A percentile compares a stretch with the other conserved stretches of the same genome.
phyloP scores from a whole-genome alignment of 768 basidiomycete genomes.

The Boletus insuetus region DNA sequence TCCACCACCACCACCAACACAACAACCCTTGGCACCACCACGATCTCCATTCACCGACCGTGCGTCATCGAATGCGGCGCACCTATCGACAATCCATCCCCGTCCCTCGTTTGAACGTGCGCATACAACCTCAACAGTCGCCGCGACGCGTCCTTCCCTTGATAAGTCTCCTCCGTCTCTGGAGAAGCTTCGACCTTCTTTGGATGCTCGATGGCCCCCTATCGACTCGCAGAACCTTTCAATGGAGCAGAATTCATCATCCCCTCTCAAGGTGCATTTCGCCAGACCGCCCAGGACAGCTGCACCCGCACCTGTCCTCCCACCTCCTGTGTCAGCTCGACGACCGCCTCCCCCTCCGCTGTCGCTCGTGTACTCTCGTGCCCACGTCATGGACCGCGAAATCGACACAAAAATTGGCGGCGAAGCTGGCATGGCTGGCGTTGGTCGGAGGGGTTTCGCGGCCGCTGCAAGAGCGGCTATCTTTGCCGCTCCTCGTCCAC shows the following conservation, averaged over 20 bases:
- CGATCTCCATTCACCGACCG: slow-evolving; percentile 7
- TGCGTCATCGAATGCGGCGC: slow-evolving; percentile 9
- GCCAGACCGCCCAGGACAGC: slow-evolving; percentile 7
- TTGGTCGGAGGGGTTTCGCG: slow-evolving; percentile 78
- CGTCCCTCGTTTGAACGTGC: slow-evolving; percentile 17
- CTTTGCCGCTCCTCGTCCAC: slow-evolving; percentile 30
- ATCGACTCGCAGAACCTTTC: slow-evolving; percentile 8
- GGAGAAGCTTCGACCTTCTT: slow-evolving; percentile 15
- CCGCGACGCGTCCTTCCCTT: slow-evolving; percentile 14
- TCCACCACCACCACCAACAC: background rate
- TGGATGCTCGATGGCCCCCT: slow-evolving; percentile 16
- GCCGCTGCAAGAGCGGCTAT: slow-evolving; percentile 69
- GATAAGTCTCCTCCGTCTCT: slow-evolving; percentile 15
- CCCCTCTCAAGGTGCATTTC: background rate
- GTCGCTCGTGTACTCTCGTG: slow-evolving; percentile 4
- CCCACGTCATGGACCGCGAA: slow-evolving; percentile 27
- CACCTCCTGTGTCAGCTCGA: slow-evolving; percentile 11
- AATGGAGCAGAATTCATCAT: background rate
- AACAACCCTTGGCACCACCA: slow-evolving; percentile 5
- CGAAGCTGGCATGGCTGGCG: slow-evolving; percentile 86
- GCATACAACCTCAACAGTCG: slow-evolving; percentile 14
- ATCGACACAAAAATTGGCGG: slow-evolving; percentile 74
- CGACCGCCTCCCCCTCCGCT: slow-evolving; percentile 19
- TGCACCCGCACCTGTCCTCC: slow-evolving; percentile 9
- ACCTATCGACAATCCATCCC: slow-evolving; percentile 4